Conservation (phyloP, 495 filamentous ascomycete species). For the Thermochaetoides thermophila region DNA sequence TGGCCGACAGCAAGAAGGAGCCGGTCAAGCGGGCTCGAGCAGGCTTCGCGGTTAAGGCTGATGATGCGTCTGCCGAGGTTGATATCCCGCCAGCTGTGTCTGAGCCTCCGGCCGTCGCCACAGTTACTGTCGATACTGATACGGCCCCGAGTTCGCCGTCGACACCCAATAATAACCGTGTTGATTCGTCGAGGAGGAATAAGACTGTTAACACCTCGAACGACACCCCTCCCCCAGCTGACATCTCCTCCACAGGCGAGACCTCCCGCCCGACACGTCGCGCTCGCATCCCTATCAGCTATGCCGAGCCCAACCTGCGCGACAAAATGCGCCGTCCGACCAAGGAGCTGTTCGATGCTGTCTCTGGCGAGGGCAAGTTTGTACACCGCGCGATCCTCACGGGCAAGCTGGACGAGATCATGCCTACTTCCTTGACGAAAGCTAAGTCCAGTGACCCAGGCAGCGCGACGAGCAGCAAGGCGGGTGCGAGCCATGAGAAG, state of each 20-base stretch:
- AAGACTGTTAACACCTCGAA: constrained; percentile 25
- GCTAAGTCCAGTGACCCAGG: neutral
- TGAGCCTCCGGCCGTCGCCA: constrained; percentile 5
- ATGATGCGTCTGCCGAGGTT: constrained; percentile 9
- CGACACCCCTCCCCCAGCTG: constrained; percentile 41
- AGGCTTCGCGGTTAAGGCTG: no score
- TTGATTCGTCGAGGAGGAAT: constrained; percentile 1
- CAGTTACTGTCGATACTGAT: constrained; percentile 15
- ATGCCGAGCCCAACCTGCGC: constrained; percentile 71
- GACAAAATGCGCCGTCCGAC: constrained; percentile 80
- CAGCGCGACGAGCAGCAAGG: neutral
- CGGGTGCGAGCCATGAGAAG: constrained; percentile 1
- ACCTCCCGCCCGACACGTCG: constrained; percentile 47
- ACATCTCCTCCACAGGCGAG: constrained; percentile 35
- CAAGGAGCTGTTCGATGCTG: constrained; percentile 59
- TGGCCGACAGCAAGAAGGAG: constrained; percentile 18
- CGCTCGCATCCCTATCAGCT: constrained; percentile 54
- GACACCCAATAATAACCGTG: constrained; percentile 17
- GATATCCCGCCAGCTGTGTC: constrained; percentile 17
- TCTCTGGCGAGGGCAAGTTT: constrained; percentile 38
- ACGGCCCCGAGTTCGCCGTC: constrained; percentile 19
- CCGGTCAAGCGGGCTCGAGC: constrained; percentile 13
- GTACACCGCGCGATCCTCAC: constrained; percentile 11
- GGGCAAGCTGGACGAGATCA: constrained; percentile 1
- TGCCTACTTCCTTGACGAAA: neutral